Evolutionary conservation across 768 basidiomycete genomes (phyloP), one percentile per base, ranked within the genome.

Genomic region (Leccinum incarnatum): DNA sequence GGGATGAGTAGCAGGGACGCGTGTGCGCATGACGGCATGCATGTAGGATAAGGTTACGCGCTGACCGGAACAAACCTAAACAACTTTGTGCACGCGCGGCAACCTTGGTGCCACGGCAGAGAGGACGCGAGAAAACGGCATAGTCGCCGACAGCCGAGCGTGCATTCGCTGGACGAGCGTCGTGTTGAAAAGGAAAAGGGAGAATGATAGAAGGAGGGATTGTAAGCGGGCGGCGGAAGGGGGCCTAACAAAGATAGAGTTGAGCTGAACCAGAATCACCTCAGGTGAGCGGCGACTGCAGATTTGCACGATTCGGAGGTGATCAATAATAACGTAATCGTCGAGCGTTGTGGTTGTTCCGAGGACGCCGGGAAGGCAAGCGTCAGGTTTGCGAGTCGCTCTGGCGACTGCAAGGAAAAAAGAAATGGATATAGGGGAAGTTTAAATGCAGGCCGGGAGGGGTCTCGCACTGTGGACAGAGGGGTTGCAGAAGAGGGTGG

Each of bases 21-120:
- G 54, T 53, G 29, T 50, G 40, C 15, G n/a, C 15, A 53, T 57
- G 34, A 55, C 58, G 62, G 34, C 53, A 59, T 51, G n/a, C n/a
- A n/a, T 10, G 32, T 21, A 36, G 21, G 37, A 40, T 25, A 49
- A 27, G 30, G 34, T 25, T 23, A 21, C 25, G 15, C 27, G 40
- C 23, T 37, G 30, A 40, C 10, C 50, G 25, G 36, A 59, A 19
- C 36, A 60, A 23, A 27, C 30, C 14, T 21, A 34, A 45, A 40
- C 30, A 25, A 14, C 19, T 45, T 42, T 14, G 30, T 12, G 21
- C 12, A 40, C 17, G 42, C 10, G 42, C 42, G 40, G 12, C 36
- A 29, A 29, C 9, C 29, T 30, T 30, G 29, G 29, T 30, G 29
- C 29, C 34, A 23, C 14, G 21, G 21, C 11, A 29, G 21, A 29